These are phyloP conservation scores for Puccinia triticina DNA, from an alignment of 1,284 basidiomycete species.

Conservation along the genomic window DNA sequence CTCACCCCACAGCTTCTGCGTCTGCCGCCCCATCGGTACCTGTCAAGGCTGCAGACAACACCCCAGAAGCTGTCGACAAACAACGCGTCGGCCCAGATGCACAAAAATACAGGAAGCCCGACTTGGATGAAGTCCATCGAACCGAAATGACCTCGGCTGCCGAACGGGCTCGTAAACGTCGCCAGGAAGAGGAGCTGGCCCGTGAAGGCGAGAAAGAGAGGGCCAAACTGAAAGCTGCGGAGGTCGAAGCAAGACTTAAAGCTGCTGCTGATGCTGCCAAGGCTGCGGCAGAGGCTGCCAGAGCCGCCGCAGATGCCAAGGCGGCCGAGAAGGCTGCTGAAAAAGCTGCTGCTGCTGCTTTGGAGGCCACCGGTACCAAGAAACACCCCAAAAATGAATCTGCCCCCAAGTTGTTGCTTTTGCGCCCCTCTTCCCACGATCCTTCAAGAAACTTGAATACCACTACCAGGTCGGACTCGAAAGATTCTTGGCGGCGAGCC, in stretches of 20 bases:
- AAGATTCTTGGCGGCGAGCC: constrained; percentile 46
- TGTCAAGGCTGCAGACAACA: background rate
- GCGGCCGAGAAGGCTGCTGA: constrained; percentile 20
- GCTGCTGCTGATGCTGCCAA: constrained; percentile 55
- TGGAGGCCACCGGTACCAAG: constrained; percentile 23
- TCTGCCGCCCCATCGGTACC: background rate
- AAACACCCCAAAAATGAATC: background rate
- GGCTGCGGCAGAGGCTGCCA: constrained; percentile 16
- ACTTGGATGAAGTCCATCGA: constrained; percentile 74
- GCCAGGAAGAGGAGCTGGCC: constrained; percentile 83
- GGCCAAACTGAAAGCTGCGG: constrained; percentile 79
- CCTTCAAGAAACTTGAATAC: background rate
- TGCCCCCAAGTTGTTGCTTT: constrained; percentile 26
- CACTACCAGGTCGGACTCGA: constrained; percentile 11
- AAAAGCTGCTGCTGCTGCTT: constrained; percentile 20
- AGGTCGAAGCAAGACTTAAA: constrained; percentile 76
- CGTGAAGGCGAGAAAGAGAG: constrained; percentile 79
- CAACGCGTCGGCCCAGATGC: constrained; percentile 2
- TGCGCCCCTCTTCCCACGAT: constrained; percentile 21
- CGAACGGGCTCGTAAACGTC: constrained; percentile 74
- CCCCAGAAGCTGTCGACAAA: background rate
- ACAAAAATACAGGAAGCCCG: constrained; percentile 56
- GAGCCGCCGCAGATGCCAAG: constrained; percentile 21
- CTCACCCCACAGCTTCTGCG: background rate
- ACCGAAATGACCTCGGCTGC: constrained; percentile 86